Percentiles rank a stretch among this genome's conserved stretches.
Evolutionary conservation across 2,329 filamentous ascomycete species (phyloP).

Genomic region (Aphanoascus verrucosus): DNA sequence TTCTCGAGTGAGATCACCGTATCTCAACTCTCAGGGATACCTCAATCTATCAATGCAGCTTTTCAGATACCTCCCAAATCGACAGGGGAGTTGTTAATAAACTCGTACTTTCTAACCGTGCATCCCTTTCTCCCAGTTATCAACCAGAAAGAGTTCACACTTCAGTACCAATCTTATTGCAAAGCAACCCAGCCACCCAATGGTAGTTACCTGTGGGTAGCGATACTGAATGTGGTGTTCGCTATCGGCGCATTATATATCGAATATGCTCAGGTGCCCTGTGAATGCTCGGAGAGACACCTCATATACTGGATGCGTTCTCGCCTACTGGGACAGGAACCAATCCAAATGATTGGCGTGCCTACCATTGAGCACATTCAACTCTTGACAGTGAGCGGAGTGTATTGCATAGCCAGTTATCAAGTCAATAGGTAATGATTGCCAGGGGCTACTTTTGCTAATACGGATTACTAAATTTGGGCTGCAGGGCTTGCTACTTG

Average conservation of each 20-base stretch:
- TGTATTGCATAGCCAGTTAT: conserved; percentile 32
- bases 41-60: conserved; percentile 23
- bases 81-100: conserved; percentile 25
- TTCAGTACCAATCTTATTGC: conserved; percentile 25
- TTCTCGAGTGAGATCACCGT: conserved; percentile 24
- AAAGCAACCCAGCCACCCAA: conserved; percentile 13
- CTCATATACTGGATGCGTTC: conserved; percentile 30
- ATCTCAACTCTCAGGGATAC: conserved; percentile 17
- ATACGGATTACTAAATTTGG: background rate
- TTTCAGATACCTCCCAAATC: conserved; percentile 26
- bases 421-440: conserved; percentile 31
- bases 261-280: conserved; percentile 22
- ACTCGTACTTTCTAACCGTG: conserved; percentile 29
- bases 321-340: conserved; percentile 22
- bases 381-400: conserved; percentile 26
- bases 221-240: conserved; percentile 33
- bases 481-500: conserved; percentile 28
- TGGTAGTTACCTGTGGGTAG: conserved; percentile 25
- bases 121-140: conserved; percentile 33
- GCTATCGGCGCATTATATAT: conserved; percentile 32
- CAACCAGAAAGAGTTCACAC: conserved; percentile 23
- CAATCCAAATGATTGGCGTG: conserved; percentile 22
- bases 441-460: background rate
- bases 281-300: conserved; percentile 24
- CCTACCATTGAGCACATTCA: conserved; percentile 32